Evolutionary conservation across 108 stramenopile species (phyloP), one percentile per base, ranked within the genome.

Genomic region (Cyclotella cryptica): DNA sequence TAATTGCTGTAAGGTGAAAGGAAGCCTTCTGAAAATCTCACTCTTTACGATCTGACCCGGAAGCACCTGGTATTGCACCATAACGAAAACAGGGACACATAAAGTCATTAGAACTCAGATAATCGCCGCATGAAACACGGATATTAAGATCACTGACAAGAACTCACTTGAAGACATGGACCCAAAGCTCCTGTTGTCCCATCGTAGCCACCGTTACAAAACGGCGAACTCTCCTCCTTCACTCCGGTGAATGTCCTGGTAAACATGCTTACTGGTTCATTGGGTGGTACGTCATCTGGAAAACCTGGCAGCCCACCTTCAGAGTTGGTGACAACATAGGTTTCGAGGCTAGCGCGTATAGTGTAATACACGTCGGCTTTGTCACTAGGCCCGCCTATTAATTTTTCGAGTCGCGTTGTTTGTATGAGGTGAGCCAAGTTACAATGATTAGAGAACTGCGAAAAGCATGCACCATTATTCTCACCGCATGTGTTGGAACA

Each of bases 211-310:
- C 47, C 47, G 47, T 49, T 9, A 49, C 47, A 49, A 49, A 49
- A 49, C 47, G 47, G 47, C 3, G 18, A n/a, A 49, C 47, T 49
- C 47, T 49, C 47, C 47, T 49, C 47, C 47, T 49, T 49, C 47
- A 49, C 47, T 17, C 47, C 47, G 18, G 47, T 49, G n/a, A 49
- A 49, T 1, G 47, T 49, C 47, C 47, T 49, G 6, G 47, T 49
- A n/a, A 49, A 49, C 47, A 49, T 49, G 47, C 47, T 49, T 7
- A 49, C 47, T 7, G 47, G 47, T 49, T 49, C 47, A n/a, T 9
- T 9, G 47, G 47, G n/a, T n/a, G 47, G 47, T 3, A 49, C 9
- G 9, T 49, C 47, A 49, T 49, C 47, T 9, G 47, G 47, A n/a
- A 49, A 49, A n/a, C n/a, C n/a, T n/a, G 47, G 47, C 47, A 49